Base-by-base conservation (phyloP, 2,329 filamentous ascomycete species). In the Colletotrichum tropicicola region DNA sequence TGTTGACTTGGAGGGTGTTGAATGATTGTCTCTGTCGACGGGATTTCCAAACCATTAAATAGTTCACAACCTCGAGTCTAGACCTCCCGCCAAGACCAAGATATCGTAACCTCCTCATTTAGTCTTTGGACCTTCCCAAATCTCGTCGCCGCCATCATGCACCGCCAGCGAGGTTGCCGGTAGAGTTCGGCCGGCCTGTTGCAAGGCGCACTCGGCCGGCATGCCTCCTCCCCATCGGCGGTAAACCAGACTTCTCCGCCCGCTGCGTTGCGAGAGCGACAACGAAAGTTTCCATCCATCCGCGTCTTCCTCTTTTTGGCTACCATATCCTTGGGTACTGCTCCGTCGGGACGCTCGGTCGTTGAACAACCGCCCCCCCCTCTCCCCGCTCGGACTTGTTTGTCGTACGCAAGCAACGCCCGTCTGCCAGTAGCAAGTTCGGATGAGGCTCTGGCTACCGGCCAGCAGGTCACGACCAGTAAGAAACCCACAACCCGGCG, bases 371-470 rank as follows among this genome's bases (percentile, higher is more conserved):
- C 13, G 6, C 44, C 3, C 3, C 7, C n/a, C 7, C 13, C 8
- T 19, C 3, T 6, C 13, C 28, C 48, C 27, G 57, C 57, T 49
- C 57, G 57, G 57, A 37, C 61, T 6, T 35, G 9, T 37, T 23
- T 44, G 43, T 25, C 35, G 41, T 65, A 39, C 35, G 23, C 27
- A 9, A 35, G 15, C 12, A 48, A 30, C 28, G 41, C 37, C 39
- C 12, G 13, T 37, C 13, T 61, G 41, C 57, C 61, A 55, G n/a
- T 39, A 19, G 25, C 21, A 65, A 65, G 27, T 51, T 65, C 49
- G 43, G 61, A 61, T 23, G 57, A 56, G 51, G 44, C 57, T 32
- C 17, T 30, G n/a, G 15, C 6, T 6, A n/a, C 21, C 39, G 7
- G n/a, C 12, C 12, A 8, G 37, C 15, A 19, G 12, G 15, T 10